Evolutionary conservation across 768 basidiomycete genomes (phyloP), one percentile per base, ranked within the genome.

Genomic region (Rhizopogon sp.): DNA sequence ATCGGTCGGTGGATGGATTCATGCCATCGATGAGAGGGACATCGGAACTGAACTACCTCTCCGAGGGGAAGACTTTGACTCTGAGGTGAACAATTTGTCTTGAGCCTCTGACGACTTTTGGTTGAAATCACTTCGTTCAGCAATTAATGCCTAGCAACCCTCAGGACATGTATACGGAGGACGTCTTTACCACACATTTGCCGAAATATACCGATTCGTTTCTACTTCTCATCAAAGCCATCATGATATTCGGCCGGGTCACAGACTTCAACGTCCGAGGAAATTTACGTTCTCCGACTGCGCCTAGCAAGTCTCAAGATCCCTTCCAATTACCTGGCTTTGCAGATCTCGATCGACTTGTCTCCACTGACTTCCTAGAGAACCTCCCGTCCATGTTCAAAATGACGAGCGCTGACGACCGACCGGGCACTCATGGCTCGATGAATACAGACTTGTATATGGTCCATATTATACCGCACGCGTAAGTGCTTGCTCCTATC

Each of bases 381-480:
- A 88, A 76, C 60, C 74, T 93, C 46, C 90, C 90, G 1, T 80
- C 80, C 53, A 77, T 79, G 45, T 81, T 79, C 65, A 85, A 79
- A 58, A 76, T 72, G 53, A 37, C 35, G 9, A 85, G 81, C n/a
- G 79, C 83, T 53, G 79, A 76, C 53, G 84, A 87, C 54, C 71
- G 76, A 39, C 75, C 80, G 41, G 80, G 82, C 40, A 82, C 79
- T 45, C 67, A 69, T 43, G 78, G 77, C 35, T 76, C 74, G 8
- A 72, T 93, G 40, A 89, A 93, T 65, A 91, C 88, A 2, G 90
- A 93, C 66, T 71, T 93, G 54, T 93, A 89, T 66, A 83, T 93
- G 86, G 90, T 89, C 40, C 90, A 92, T 63, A 78, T 92, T 42
- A 79, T 90, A 57, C 91, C 91, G 17, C 86, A 93, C 66, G 90